Evolutionary conservation across 148 eudicot genomes (phyloP).

Genomic region (Talinum fruticosum): DNA sequence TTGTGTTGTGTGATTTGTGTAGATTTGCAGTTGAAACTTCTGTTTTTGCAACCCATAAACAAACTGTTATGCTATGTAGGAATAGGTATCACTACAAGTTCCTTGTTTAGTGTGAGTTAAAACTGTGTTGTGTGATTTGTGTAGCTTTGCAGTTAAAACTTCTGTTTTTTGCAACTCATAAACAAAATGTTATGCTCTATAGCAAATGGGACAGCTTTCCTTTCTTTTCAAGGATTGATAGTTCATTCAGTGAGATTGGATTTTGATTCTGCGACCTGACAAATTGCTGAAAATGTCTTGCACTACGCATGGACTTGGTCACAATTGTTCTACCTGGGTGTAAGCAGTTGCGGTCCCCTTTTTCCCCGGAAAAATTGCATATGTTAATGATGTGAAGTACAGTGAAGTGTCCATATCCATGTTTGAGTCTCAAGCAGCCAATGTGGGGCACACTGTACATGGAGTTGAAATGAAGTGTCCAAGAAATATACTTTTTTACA

Average conservation of each 20-base stretch:
- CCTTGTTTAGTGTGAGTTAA: not conserved
- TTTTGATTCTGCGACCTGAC: too few species aligned
- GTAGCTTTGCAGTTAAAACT: not conserved
- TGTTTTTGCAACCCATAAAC: not conserved
- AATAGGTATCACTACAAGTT: conserved; percentile 36
- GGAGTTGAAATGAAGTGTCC: not conserved
- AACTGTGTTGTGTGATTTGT: not conserved
- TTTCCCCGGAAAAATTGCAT: not conserved
- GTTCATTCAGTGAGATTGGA: too few species aligned
- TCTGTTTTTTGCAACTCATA: not conserved
- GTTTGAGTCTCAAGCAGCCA: not conserved
- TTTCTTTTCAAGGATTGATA: too few species aligned
- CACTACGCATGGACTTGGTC: too few species aligned
- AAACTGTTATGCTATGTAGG: not conserved
- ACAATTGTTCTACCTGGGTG: too few species aligned
- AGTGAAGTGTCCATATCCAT: not conserved
- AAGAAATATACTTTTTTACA: not conserved
- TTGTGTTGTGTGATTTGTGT: not conserved
- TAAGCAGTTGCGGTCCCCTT: not conserved
- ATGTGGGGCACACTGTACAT: not conserved
- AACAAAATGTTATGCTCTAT: not conserved
- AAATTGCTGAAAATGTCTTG: too few species aligned
- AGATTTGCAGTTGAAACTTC: not conserved
- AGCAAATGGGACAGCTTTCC: too few species aligned
- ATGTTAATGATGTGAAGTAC: not conserved